Evolutionary conservation across 176 grass and related monocot species (phyloP), one percentile per base, ranked within the genome.

Genomic region (Aegilops bicornis): DNA sequence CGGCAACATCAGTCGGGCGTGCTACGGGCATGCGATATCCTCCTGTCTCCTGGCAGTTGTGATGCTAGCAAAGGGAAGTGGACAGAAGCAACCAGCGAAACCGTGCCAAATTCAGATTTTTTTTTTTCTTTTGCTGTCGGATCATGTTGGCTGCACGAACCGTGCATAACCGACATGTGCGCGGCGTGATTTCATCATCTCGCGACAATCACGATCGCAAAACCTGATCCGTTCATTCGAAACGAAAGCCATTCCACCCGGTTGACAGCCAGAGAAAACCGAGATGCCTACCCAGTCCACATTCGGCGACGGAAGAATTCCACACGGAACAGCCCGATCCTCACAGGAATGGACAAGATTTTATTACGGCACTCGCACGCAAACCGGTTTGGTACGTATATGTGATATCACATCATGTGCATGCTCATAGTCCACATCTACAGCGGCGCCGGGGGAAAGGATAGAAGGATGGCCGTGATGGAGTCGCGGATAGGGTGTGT

Each of bases 401-500:
- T 31, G 73, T 31, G 85, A 29, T 3, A 82, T 82, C 79, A 77
- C 43, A 82, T 76, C 71, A 5, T 23, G 43, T 77, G 30, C 48
- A 77, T 80, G 63, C 13, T 69, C 50, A 7, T 54, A 54, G 50
- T 54, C 50, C 50, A 54, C 50, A 19, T 54, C 50, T 54, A 54
- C 50, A 54, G 50, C 50, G 47, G 76, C 8, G 3, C 8, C 39
- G n/a, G 15, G 64, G 72, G 6, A 23, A 45, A 5, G 37, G 30
- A 69, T 47, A 66, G 10, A 33, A 67, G 15, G 12, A 1, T 23
- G 32, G 43, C 32, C 45, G 61, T 11, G 70, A 23, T 29, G 36
- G 77, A 62, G 82, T 86, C 88, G 25, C 43, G 48, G 40, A 69
- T 54, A 33, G 64, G 88, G 71, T 86, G 76, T 86, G 71, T 85